phyloP scores from a whole-genome alignment of 345 rosid genomes.

The Aegle marmelos region DNA sequence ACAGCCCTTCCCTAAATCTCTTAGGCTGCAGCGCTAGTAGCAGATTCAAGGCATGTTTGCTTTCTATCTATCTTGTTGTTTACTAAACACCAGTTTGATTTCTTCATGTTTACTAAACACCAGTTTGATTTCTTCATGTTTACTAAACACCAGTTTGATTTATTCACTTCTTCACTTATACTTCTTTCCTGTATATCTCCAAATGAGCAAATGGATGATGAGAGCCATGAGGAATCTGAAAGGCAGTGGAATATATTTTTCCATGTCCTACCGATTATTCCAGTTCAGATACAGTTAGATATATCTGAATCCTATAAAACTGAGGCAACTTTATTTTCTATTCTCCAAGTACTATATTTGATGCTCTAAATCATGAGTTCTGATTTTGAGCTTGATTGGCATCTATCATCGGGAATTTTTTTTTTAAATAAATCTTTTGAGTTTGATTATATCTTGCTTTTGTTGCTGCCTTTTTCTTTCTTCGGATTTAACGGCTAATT shows the following conservation, averaged over 20 bases:
- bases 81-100: too few relatives aligned
- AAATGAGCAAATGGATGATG: not conserved
- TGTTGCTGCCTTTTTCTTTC: too few relatives aligned
- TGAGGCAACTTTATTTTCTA: not conserved
- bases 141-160: too few relatives aligned
- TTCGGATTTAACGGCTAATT: not conserved
- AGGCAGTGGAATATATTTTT: not conserved
- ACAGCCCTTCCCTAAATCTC: not conserved
- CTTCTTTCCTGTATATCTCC: not conserved
- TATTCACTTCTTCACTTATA: too few relatives aligned
- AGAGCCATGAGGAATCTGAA: not conserved
- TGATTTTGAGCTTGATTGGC: not conserved
- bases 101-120: too few relatives aligned
- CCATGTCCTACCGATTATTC: too few relatives aligned
- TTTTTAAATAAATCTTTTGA: too few relatives aligned
- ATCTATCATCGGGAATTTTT: not conserved
- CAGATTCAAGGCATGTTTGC: not conserved
- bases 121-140: too few relatives aligned
- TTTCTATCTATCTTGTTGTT: not conserved
- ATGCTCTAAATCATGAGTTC: not conserved
- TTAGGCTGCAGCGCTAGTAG: not conserved
- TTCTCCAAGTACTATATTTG: not conserved
- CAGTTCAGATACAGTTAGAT: not conserved
- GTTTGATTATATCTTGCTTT: too few relatives aligned
- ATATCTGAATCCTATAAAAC: not conserved